Base-by-base conservation (phyloP, 495 filamentous ascomycete genomes). In the Talaromyces borbonicus region DNA sequence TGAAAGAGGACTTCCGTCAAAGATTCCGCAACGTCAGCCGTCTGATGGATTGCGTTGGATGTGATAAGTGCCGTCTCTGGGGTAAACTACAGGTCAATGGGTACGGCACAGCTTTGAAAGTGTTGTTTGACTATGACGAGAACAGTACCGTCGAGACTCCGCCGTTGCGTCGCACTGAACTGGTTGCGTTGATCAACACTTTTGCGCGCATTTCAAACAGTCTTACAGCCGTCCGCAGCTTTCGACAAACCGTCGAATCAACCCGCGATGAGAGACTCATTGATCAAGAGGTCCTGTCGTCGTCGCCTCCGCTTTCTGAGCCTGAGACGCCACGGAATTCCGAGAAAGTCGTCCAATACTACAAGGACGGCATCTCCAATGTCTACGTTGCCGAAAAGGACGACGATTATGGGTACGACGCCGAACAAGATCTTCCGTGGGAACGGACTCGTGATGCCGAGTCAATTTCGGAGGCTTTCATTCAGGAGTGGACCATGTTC, bases 1-100 rank as follows among this genome's bases (percentile, higher is more conserved):
- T 97, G 29, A 97, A 96, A 59, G 93, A 97, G 59, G 92, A 98
- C 58, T 98, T 98, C 75, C 83, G 87, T 53, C 90, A 93, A 59
- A 85, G 92, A 11, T 97, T 98, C 77, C 78, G 92, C 52, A 98
- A 98, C 52, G 87, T 98, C 43, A 89, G 83, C 52, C 79, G 92
- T 16, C 68, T 97, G 54, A 98, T 98, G 92, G 92, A 98, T 66
- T 98, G 92, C 61, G 92, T 97, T 12, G 92, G 92, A 16, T 98
- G 92, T 64, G 92, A 98, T 68, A 98, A 98, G 67, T 98, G 92
- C 66, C 80, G 92, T 12, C 78, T 98, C 2, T 98, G 92, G 93
- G 92, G 92, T 40, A 98, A 97, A 63, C 63, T 98, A n/a, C 92
- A 98, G 61, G 92, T 88, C 5, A 85, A 84, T 15, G 92, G 92